These are phyloP conservation scores for Logfia minima DNA, from an alignment of 129 eudicot genomes.

Conservation along the genomic window DNA sequence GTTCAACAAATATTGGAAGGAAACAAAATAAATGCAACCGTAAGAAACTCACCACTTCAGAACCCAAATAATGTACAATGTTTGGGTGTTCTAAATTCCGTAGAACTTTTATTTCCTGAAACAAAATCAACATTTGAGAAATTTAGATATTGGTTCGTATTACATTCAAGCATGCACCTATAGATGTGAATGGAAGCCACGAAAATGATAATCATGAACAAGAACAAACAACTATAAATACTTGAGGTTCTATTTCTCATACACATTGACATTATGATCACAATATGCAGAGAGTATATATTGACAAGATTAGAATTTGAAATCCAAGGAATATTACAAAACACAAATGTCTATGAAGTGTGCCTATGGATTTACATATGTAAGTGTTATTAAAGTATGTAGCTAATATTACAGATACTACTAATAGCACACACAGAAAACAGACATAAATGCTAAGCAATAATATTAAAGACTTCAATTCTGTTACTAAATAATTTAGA, in stretches of 20 bases:
- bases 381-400: no score
- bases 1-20: neutral
- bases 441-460: neutral
- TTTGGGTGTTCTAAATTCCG: slow-evolving; percentile 75
- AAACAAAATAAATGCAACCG: slow-evolving; percentile 7
- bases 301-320: neutral
- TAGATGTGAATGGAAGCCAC: neutral
- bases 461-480: neutral
- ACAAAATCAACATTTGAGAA: slow-evolving; percentile 4
- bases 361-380: neutral
- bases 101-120: slow-evolving; percentile 85
- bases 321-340: neutral
- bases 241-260: neutral
- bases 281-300: neutral
- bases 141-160: neutral
- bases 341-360: neutral
- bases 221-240: neutral
- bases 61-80: slow-evolving; percentile 83
- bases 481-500: neutral
- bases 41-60: slow-evolving; percentile 67
- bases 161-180: neutral
- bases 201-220: neutral
- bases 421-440: no score
- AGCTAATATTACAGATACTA: no score
- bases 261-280: neutral